These are phyloP conservation scores for Vigna unguiculata DNA, from an alignment of 306 rosid genomes.

Conservation along the genomic window DNA sequence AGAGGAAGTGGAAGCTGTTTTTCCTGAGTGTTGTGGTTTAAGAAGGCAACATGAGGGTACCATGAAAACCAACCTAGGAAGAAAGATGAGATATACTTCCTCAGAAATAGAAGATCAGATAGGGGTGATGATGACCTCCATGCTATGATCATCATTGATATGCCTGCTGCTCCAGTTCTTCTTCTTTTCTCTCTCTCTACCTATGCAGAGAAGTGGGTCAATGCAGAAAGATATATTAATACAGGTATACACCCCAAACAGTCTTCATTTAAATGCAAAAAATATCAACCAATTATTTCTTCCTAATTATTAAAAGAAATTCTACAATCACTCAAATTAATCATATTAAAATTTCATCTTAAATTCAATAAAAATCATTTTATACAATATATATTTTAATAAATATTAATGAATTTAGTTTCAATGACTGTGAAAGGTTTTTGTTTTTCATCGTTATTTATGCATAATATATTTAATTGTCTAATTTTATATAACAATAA, in stretches of 20 bases:
- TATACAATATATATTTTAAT: not conserved
- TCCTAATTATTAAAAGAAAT: conserved; percentile 19
- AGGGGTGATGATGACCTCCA: conserved; percentile 70
- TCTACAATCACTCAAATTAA: not conserved
- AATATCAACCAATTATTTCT: conserved; percentile 30
- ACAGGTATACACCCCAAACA: conserved; percentile 56
- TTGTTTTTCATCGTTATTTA: not conserved
- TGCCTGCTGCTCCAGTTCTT: conserved; percentile 15
- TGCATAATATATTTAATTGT: not conserved
- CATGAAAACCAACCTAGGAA: conserved; percentile 66
- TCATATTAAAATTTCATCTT: not conserved
- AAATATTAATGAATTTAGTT: not conserved
- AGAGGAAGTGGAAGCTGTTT: conserved; percentile 17
- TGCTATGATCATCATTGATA: conserved; percentile 59
- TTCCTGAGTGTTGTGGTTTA: conserved; percentile 37
- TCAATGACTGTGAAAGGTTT: not conserved
- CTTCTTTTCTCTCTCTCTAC: conserved; percentile 20
- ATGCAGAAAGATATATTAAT: conserved; percentile 66
- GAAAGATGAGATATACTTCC: conserved; percentile 60
- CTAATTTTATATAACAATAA: not conserved
- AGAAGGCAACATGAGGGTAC: conserved; percentile 54
- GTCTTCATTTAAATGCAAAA: conserved; percentile 46
- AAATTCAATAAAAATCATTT: not conserved
- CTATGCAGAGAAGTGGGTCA: conserved; percentile 61
- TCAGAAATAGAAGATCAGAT: conserved; percentile 72